Evolutionary conservation across 2,329 filamentous ascomycete species (phyloP).

Genomic region (Lojkania enalia): DNA sequence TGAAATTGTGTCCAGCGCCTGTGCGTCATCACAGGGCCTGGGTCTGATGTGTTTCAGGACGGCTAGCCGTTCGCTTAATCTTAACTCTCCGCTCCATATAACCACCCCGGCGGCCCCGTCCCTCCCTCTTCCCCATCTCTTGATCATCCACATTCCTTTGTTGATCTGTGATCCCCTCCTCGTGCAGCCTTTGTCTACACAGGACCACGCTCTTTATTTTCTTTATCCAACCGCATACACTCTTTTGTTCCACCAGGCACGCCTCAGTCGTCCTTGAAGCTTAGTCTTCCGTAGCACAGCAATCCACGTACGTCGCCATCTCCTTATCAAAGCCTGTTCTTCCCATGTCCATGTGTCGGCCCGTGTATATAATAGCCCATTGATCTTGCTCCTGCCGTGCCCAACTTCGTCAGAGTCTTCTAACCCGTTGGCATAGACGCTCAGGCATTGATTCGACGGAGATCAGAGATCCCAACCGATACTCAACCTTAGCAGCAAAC

Average conservation of each 20-base stretch:
- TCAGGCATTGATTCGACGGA: conserved; percentile 7
- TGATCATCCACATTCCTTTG: conserved; percentile 30
- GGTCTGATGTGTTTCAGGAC: conserved; percentile 11
- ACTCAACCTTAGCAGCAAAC: conserved; percentile 5
- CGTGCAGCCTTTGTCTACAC: conserved; percentile 26
- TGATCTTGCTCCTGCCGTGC: conserved; percentile 1
- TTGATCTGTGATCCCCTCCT: conserved; percentile 22
- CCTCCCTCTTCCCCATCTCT: conserved; percentile 17
- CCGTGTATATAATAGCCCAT: conserved; percentile 14
- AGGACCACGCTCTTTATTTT: conserved; percentile 30
- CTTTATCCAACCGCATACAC: conserved; percentile 20
- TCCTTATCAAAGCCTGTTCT: background rate
- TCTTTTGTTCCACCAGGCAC: conserved; percentile 23
- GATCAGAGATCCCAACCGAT: conserved; percentile 15
- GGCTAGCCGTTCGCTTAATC: conserved; percentile 6
- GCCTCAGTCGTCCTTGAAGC: conserved; percentile 20
- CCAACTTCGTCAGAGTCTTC: conserved; percentile 11
- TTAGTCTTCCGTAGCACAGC: conserved; percentile 5
- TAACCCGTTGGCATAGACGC: conserved; percentile 15
- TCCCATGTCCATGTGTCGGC: background rate
- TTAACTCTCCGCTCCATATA: conserved; percentile 9
- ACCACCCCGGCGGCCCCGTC: conserved; percentile 5
- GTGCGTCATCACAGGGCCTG: conserved; percentile 9
- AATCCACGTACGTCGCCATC: conserved; percentile 18
- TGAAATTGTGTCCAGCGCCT: conserved; percentile 5